A percentile compares a stretch with the other conserved stretches of the same genome.
Conservation (phyloP, 495 filamentous ascomycete genomes). For the Neurospora sp. region DNA sequence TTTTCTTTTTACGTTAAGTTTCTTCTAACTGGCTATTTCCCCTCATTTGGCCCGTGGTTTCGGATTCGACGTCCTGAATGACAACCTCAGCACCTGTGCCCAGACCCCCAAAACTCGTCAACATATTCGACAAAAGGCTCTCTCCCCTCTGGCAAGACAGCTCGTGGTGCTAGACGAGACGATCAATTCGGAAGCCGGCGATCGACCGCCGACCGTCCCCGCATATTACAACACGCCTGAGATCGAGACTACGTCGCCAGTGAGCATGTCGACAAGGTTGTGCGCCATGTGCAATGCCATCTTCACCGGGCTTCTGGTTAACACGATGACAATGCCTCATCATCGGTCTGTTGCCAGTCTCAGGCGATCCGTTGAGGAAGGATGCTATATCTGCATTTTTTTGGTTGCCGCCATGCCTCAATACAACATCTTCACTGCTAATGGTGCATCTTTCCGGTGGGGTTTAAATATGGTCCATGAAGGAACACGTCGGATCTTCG, state of each 20-base stretch:
- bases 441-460: no score
- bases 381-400: background rate
- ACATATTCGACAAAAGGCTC: background rate
- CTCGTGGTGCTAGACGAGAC: background rate
- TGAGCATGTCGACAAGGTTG: background rate
- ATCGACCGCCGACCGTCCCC: background rate
- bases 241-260: background rate
- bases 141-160: background rate
- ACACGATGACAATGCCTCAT: fast-evolving
- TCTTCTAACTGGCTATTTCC: background rate
- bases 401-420: background rate
- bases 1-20: background rate
- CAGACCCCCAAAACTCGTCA: background rate
- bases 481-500: fast-evolving
- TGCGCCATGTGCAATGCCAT: background rate
- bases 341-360: background rate
- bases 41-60: background rate
- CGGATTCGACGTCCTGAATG: background rate
- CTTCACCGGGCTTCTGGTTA: background rate
- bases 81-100: background rate
- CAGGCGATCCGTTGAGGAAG: background rate
- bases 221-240: background rate
- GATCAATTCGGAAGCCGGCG: background rate
- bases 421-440: fast-evolving
- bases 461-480: background rate